Conservation (phyloP, 1,284 basidiomycete species). For the Chalciporus sp. region DNA sequence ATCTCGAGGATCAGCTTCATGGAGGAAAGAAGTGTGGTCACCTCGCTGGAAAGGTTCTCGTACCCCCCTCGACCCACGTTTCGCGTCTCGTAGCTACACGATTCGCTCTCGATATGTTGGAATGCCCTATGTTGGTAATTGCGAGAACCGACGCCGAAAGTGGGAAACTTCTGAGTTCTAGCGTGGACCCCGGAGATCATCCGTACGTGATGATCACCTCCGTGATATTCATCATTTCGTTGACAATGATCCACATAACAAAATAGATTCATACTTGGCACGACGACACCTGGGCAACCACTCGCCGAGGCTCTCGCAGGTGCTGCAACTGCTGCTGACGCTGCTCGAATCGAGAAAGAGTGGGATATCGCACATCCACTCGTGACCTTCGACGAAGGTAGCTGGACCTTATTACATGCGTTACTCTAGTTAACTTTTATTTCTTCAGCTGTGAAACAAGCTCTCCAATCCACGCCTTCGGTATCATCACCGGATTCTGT, state of each 20-base stretch:
- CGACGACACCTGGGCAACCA: constrained; percentile 57
- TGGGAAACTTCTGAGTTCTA: constrained; percentile 84
- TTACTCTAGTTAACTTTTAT: constrained; percentile 7
- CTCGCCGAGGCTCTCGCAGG: constrained; percentile 82
- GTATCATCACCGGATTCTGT: constrained; percentile 54
- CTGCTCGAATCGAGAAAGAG: constrained; percentile 76
- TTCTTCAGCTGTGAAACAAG: constrained; percentile 57
- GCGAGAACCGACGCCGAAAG: constrained; percentile 92
- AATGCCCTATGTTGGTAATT: constrained; percentile 86
- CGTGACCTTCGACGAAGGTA: constrained; percentile 85
- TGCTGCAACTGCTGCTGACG: constrained; percentile 64
- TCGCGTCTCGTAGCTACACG: constrained; percentile 82
- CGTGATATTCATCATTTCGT: constrained; percentile 5
- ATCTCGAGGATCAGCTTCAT: constrained; percentile 91
- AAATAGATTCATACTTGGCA: constrained; percentile 74
- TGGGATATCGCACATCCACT: constrained; percentile 78
- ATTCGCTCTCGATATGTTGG: constrained; percentile 87
- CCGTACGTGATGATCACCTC: constrained; percentile 38
- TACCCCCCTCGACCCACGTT: constrained; percentile 85
- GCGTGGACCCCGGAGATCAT: constrained; percentile 74
- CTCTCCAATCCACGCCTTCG: constrained; percentile 24
- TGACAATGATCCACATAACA: constrained; percentile 8
- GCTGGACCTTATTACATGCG: constrained; percentile 12
- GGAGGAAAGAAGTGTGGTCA: constrained; percentile 95
- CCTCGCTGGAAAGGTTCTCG: constrained; percentile 91